A percentile compares a stretch with the other conserved stretches of the same genome.
Evolutionary conservation across 768 basidiomycete species (phyloP).

Genomic region (Pisolithus orientalis): DNA sequence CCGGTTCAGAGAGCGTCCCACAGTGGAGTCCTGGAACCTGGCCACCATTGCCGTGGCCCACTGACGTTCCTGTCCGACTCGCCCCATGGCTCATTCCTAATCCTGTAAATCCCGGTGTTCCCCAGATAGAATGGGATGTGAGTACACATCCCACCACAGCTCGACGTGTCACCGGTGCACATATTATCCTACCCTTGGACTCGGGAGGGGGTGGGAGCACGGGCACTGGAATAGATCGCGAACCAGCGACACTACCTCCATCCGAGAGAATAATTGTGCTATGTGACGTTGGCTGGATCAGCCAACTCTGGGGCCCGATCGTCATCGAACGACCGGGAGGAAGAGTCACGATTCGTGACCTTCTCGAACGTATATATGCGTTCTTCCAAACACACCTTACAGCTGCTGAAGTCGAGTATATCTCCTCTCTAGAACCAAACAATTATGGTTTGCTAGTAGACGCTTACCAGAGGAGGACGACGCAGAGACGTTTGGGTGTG

Average conservation of each 20-base stretch:
- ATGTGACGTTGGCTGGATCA: slow-evolving; percentile 19
- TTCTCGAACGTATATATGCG: slow-evolving; percentile 41
- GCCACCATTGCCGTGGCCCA: slow-evolving; percentile 21
- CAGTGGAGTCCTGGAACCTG: slow-evolving; percentile 21
- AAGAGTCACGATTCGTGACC: slow-evolving; percentile 35
- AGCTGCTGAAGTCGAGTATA: slow-evolving; percentile 17
- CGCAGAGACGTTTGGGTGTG: background rate
- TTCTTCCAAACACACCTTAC: slow-evolving; percentile 44
- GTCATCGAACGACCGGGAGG: too few relatives aligned
- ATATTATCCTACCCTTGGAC: background rate
- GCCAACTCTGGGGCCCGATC: slow-evolving; percentile 5
- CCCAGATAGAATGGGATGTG: slow-evolving; percentile 32
- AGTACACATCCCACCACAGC: slow-evolving; percentile 8
- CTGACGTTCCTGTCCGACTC: slow-evolving; percentile 17
- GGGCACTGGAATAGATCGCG: slow-evolving; percentile 4
- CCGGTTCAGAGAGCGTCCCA: too few relatives aligned
- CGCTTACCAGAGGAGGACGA: too few relatives aligned
- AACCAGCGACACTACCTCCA: slow-evolving; percentile 18
- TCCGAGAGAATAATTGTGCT: slow-evolving; percentile 17
- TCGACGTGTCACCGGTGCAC: too few relatives aligned
- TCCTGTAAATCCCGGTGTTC: slow-evolving; percentile 21
- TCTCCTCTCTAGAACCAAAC: slow-evolving; percentile 7
- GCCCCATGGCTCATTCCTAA: slow-evolving; percentile 27
- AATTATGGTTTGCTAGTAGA: too few relatives aligned
- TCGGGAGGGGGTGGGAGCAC: background rate